phyloP scores from a whole-genome alignment of 148 eudicot species.

The Rhododendron williamsianum region DNA sequence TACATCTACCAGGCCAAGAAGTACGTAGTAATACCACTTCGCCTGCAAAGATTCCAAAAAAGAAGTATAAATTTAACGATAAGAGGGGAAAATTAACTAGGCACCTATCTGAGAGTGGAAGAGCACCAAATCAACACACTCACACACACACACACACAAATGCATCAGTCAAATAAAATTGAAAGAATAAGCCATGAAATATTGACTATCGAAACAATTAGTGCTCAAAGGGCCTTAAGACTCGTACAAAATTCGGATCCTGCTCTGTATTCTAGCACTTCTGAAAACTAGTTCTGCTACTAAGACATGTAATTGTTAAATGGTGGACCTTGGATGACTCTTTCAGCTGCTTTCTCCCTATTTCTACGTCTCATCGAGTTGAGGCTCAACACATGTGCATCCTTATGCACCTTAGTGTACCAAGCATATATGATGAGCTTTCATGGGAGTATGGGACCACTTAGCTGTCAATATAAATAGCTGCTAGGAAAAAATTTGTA shows the following conservation, averaged over 20 bases:
- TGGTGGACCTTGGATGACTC: not conserved
- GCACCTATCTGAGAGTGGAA: not conserved
- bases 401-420: not conserved
- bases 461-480: not conserved
- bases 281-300: not conserved
- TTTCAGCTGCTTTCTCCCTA: not conserved
- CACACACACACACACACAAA: too few relatives aligned
- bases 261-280: conserved; percentile 3
- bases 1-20: conserved; percentile 79
- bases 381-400: not conserved
- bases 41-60: conserved; percentile 42
- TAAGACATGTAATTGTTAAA: not conserved
- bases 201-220: not conserved
- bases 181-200: not conserved
- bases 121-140: not conserved
- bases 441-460: not conserved
- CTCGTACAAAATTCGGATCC: not conserved
- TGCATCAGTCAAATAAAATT: not conserved
- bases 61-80: not conserved
- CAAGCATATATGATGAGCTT: not conserved
- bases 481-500: not conserved
- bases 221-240: not conserved
- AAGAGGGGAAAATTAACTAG: not conserved
- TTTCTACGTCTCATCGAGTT: not conserved
- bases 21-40: conserved; percentile 77